Percentiles rank a stretch among this genome's conserved stretches.
Conservation (phyloP, 805 yeast genomes). For the Ogataea sp. region DNA sequence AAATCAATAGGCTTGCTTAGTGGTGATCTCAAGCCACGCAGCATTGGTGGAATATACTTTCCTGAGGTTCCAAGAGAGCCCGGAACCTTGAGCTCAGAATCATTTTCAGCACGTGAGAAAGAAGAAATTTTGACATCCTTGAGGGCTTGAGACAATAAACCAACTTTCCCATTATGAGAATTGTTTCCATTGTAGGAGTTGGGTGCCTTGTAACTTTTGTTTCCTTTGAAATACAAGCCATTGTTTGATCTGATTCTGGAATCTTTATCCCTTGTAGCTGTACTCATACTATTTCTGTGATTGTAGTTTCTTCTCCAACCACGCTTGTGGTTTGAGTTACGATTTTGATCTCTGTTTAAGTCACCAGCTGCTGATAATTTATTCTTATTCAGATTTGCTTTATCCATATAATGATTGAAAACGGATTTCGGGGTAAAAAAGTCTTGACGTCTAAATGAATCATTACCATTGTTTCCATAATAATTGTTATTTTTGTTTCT, state of each 20-base stretch:
- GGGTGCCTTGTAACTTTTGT: slow-evolving; percentile 1
- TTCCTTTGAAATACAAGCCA: slow-evolving; percentile 7
- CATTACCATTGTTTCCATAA: slow-evolving; percentile 8
- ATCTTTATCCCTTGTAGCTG: slow-evolving; percentile 12
- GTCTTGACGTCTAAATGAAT: slow-evolving; percentile 54
- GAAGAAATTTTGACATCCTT: neutral
- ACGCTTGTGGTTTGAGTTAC: slow-evolving; percentile 3
- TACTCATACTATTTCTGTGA: slow-evolving; percentile 6
- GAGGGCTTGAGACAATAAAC: neutral
- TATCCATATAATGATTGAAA: slow-evolving; percentile 63
- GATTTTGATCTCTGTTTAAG: neutral
- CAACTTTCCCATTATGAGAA: neutral
- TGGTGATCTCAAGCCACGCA: slow-evolving; percentile 29
- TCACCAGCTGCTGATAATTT: neutral
- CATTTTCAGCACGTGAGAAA: neutral
- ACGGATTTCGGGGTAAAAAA: slow-evolving; percentile 75
- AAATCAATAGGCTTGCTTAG: slow-evolving; percentile 5
- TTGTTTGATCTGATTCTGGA: neutral
- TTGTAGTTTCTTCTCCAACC: slow-evolving; percentile 14
- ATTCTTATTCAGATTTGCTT: slow-evolving; percentile 23
- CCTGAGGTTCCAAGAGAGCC: slow-evolving; percentile 32
- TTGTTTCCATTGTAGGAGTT: too few relatives aligned
- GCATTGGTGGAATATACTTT: slow-evolving; percentile 66
- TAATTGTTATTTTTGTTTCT: slow-evolving; percentile 13
- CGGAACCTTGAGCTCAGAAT: slow-evolving; percentile 4